Conservation (phyloP, 805 yeast species). For the Kazachstania kunashirensis region DNA sequence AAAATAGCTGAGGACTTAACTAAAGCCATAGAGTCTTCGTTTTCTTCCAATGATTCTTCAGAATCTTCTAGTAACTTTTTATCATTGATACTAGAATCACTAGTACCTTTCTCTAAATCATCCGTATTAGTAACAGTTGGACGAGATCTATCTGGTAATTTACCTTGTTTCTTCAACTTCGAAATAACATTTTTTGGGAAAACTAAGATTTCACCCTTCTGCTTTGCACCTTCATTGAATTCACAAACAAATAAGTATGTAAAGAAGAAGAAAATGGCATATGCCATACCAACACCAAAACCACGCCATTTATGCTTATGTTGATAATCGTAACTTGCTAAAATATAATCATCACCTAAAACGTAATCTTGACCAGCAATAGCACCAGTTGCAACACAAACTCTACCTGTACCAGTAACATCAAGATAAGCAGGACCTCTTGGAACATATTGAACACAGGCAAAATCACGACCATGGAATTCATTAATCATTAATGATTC, state of each 20-base stretch:
- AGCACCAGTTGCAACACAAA: conserved; percentile 46
- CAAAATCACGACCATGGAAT: conserved; percentile 30
- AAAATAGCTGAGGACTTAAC: conserved; percentile 41
- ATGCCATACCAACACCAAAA: conserved; percentile 48
- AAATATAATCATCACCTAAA: conserved; percentile 39
- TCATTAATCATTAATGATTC: conserved; percentile 39
- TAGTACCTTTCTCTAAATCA: conserved; percentile 10
- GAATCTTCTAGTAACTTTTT: conserved; percentile 20
- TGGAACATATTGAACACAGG: conserved; percentile 34
- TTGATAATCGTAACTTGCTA: conserved; percentile 33
- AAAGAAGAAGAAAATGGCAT: conserved; percentile 40
- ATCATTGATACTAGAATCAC: conserved; percentile 13
- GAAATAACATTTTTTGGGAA: conserved; percentile 41
- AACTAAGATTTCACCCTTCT: conserved; percentile 52
- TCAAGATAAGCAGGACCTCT: conserved; percentile 34
- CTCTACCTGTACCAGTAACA: conserved; percentile 17
- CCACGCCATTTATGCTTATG: conserved; percentile 48
- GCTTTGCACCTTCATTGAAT: conserved; percentile 42
- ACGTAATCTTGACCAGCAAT: conserved; percentile 38
- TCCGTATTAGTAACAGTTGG: not conserved
- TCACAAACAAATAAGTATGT: conserved; percentile 44
- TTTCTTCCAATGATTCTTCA: conserved; percentile 6
- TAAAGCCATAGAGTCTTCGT: conserved; percentile 13
- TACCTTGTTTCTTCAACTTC: conserved; percentile 34
- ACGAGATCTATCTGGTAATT: conserved; percentile 2